Evolutionary conservation across 2,329 filamentous ascomycete species (phyloP), one percentile per base, ranked within the genome.

Genomic region (Capronia americana): DNA sequence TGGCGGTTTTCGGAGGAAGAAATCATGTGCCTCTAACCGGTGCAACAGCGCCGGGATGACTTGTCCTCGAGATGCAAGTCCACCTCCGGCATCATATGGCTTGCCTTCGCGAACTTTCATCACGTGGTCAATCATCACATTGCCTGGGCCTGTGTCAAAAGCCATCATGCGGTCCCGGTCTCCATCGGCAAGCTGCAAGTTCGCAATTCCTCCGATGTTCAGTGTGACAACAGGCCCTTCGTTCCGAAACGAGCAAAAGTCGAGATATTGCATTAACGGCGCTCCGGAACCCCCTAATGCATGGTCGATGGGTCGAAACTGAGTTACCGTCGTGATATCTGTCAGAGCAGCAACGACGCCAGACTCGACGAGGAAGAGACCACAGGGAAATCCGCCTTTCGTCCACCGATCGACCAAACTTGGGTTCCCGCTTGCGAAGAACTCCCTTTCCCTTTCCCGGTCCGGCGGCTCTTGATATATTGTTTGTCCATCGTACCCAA

Each of bases 81-180:
- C 69, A 46, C 74, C 74, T 46, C 74, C 72, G 51, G 73, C 70
- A 64, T 76, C 74, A 59, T 74, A 75, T 3, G 59, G 61, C 3
- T 38, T 28, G 10, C 72, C 69, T 0, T 71, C 72, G 23, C 74
- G 72, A 1, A 64, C 73, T 63, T 73, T 73, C 61, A 70, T 70
- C 12, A 76, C 70, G 60, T 76, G 74, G 61, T 75, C 74, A 46
- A 76, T 70, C 70, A 75, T 75, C 59, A 76, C 74, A 53, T 76
- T 76, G 66, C 74, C 51, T 62, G 74, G 58, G 5, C 73, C 74
- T 2, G 74, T 75, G 54, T 76, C 74, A 62, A 76, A 76, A 2
- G 74, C 74, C 74, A 75, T 75, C 74, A 75, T 76, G 58, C 74
- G 68, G 66, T 69, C 67, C 14, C 74, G 71, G 53, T 75, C 73